Evolutionary conservation across 2,329 filamentous ascomycete genomes (phyloP).

Genomic region (Cladorrhinum sp.): DNA sequence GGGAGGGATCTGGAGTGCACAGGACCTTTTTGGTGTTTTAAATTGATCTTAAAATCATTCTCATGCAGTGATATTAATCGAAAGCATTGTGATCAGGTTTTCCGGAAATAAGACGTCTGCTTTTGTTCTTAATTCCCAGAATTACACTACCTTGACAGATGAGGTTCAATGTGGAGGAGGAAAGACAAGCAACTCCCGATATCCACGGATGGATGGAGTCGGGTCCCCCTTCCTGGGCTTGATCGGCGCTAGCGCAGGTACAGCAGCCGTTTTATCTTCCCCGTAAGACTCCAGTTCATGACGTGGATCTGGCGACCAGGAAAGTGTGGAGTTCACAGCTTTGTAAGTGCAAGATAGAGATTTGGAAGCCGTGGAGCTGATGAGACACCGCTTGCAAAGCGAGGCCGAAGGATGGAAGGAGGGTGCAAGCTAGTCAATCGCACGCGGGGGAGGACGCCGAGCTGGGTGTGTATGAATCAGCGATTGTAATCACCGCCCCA

Average conservation of each 20-base stretch:
- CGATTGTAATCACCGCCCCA: no score
- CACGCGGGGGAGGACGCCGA: no score
- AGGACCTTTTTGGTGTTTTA: no score
- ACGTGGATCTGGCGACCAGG: not conserved
- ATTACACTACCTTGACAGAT: no score
- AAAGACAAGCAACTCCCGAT: not conserved
- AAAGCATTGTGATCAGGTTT: no score
- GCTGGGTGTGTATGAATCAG: no score
- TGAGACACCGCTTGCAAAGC: not conserved
- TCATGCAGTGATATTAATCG: not conserved
- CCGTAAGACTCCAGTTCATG: conserved; percentile 3
- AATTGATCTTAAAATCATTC: no score
- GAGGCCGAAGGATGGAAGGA: not conserved
- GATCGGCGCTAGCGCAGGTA: conserved; percentile 9
- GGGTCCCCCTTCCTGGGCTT: not conserved
- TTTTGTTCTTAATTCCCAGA: not conserved
- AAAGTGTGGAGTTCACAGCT: not conserved
- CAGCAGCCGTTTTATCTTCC: not conserved
- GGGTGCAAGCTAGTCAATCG: not conserved
- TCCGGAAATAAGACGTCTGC: not conserved
- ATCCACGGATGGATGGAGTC: no score
- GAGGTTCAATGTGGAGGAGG: not conserved
- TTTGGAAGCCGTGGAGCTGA: not conserved
- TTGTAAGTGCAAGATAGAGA: not conserved
- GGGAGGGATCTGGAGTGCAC: no score